A percentile compares a stretch with the other conserved stretches of the same genome.
phyloP scores from a whole-genome alignment of 495 filamentous ascomycete species.

The Aspergillus avenaceus region DNA sequence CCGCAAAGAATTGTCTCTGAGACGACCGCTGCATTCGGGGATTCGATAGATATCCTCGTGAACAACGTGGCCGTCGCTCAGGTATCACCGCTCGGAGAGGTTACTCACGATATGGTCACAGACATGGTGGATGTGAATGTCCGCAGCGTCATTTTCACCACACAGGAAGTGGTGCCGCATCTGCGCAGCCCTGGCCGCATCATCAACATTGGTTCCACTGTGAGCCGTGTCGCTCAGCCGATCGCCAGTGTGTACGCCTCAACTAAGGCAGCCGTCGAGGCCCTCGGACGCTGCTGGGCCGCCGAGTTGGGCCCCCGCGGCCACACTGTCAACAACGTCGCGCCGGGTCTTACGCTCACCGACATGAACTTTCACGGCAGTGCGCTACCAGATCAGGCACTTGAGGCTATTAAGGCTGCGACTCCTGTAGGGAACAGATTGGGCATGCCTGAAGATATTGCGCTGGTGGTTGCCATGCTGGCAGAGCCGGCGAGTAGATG shows the following conservation, averaged over 20 bases:
- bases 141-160: conserved; percentile 33
- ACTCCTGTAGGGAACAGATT: conserved; percentile 41
- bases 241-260: conserved; percentile 35
- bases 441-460: conserved; percentile 55
- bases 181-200: conserved; percentile 44
- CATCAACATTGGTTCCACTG: conserved; percentile 53
- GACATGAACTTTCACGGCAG: too few species aligned
- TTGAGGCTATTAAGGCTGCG: too few species aligned
- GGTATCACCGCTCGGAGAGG: not conserved
- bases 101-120: not conserved
- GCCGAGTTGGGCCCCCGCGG: conserved; percentile 38
- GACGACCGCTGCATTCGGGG: conserved; percentile 20
- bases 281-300: conserved; percentile 37
- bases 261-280: conserved; percentile 46
- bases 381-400: too few species aligned
- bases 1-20: not conserved
- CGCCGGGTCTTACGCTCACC: too few species aligned
- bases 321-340: conserved; percentile 41
- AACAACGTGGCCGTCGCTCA: conserved; percentile 18
- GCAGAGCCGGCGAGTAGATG: conserved; percentile 43
- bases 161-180: conserved; percentile 43
- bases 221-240: conserved; percentile 34
- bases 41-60: conserved; percentile 22
- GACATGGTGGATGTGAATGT: conserved; percentile 27
- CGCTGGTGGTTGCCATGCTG: conserved; percentile 48